Percentiles rank a stretch among this genome's conserved stretches.
phyloP scores from a whole-genome alignment of 2,329 filamentous ascomycete species.

The Simplicillium sp. region DNA sequence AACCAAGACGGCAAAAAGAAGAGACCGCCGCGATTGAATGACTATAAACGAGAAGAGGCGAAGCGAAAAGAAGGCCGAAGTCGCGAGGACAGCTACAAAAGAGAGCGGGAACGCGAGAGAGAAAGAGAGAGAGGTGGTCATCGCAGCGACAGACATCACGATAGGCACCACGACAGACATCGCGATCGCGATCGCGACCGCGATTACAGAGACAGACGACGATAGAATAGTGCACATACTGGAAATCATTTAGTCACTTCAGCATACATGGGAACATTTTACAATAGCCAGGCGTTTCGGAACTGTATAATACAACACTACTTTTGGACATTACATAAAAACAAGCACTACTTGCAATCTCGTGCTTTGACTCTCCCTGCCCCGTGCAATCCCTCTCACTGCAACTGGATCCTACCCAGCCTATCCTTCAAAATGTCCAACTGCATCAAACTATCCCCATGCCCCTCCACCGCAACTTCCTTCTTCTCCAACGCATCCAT shows the following conservation, averaged over 20 bases:
- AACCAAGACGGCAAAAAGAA: constrained; percentile 29
- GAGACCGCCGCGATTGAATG: constrained; percentile 35
- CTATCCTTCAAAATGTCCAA: constrained; percentile 31
- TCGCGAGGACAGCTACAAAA: constrained; percentile 36
- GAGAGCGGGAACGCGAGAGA: constrained; percentile 33
- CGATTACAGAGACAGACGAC: constrained; percentile 6
- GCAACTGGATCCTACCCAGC: constrained; percentile 29
- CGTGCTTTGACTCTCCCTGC: too few relatives aligned
- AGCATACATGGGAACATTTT: constrained; percentile 6
- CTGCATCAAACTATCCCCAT: constrained; percentile 20
- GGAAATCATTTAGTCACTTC: too few relatives aligned
- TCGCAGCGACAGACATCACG: constrained; percentile 30
- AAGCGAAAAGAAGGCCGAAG: constrained; percentile 32
- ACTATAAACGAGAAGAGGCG: constrained; percentile 36
- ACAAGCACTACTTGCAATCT: neutral
- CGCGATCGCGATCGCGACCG: constrained; percentile 12
- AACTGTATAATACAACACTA: constrained; percentile 9
- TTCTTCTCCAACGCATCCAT: constrained; percentile 20
- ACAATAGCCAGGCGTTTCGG: constrained; percentile 7
- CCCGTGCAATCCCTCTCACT: too few relatives aligned
- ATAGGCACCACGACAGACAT: constrained; percentile 19
- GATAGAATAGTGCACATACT: too few relatives aligned
- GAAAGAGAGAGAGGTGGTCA: constrained; percentile 28
- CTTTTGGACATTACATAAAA: neutral
- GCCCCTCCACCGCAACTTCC: constrained; percentile 18